A percentile compares a stretch with the other conserved stretches of the same genome.
These are phyloP conservation scores for Xylariaceae sp. DNA, from an alignment of 2,329 filamentous ascomycete species.

Conservation along the genomic window DNA sequence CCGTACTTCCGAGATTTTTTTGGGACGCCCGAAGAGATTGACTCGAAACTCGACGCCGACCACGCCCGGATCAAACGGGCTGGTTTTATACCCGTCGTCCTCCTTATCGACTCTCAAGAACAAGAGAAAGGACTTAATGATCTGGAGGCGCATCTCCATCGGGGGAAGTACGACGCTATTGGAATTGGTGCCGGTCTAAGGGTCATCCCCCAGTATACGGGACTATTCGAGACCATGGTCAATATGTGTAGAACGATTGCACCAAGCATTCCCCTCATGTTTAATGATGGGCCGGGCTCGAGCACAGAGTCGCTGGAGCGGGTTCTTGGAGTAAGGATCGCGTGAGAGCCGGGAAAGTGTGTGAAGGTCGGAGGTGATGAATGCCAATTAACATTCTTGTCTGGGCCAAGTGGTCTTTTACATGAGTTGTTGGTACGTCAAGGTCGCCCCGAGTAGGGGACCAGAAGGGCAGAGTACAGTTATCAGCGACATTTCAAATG, in stretches of 20 bases:
- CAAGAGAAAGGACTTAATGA: slow-evolving; percentile 15
- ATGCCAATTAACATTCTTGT: too few species aligned
- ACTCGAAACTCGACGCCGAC: slow-evolving; percentile 15
- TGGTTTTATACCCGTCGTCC: slow-evolving; percentile 15
- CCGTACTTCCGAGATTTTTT: slow-evolving; percentile 15
- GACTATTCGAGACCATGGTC: slow-evolving; percentile 31
- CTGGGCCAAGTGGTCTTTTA: too few species aligned
- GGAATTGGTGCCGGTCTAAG: slow-evolving; percentile 28
- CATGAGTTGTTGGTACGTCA: too few species aligned
- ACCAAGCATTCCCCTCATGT: slow-evolving; percentile 23
- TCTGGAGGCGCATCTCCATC: slow-evolving; percentile 10
- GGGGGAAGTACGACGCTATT: slow-evolving; percentile 27
- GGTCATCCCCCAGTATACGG: slow-evolving; percentile 20
- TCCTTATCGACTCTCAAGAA: slow-evolving; percentile 10
- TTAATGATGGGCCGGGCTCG: slow-evolving; percentile 26
- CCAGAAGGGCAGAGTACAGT: too few species aligned
- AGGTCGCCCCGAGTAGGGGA: too few species aligned
- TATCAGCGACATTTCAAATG: too few species aligned
- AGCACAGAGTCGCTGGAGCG: slow-evolving; percentile 15
- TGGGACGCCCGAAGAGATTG: slow-evolving; percentile 20
- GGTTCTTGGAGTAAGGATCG: too few species aligned
- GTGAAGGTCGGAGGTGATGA: too few species aligned
- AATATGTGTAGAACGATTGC: slow-evolving; percentile 19
- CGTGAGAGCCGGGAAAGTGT: too few species aligned
- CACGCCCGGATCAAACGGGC: slow-evolving; percentile 20